Conservation (phyloP, 768 basidiomycete species). For the Amanita phalloides region DNA sequence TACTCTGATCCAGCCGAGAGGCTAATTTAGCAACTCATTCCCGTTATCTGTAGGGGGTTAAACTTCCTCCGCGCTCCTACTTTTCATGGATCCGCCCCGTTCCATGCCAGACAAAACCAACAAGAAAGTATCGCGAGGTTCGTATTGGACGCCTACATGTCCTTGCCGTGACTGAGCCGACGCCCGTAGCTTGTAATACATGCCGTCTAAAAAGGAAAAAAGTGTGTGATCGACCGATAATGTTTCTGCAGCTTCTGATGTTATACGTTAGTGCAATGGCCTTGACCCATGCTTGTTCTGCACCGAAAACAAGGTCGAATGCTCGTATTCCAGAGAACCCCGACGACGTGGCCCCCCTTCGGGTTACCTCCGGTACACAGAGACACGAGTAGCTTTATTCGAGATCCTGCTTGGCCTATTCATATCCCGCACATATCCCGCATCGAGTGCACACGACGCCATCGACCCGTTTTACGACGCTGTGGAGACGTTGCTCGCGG, state of each 20-base stretch:
- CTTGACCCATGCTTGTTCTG: constrained; percentile 20
- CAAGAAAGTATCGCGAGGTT: constrained; percentile 6
- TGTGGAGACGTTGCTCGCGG: constrained; percentile 8
- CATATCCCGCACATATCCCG: constrained; percentile 8
- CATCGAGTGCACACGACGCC: background rate
- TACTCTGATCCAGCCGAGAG: background rate
- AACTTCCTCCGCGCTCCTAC: background rate
- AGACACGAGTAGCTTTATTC: constrained; percentile 17
- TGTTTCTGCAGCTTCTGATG: background rate
- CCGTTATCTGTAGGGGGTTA: background rate
- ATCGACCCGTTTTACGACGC: constrained; percentile 10
- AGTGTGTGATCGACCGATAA: constrained; percentile 7
- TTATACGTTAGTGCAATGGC: constrained; percentile 16
- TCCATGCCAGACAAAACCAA: constrained; percentile 2
- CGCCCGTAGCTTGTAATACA: constrained; percentile 17
- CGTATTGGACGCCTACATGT: background rate
- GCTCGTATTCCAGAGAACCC: constrained; percentile 19
- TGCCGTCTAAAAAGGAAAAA: constrained; percentile 21
- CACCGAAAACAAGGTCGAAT: constrained; percentile 17
- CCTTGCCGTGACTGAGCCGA: background rate
- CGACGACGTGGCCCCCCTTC: constrained; percentile 19
- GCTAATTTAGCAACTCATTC: background rate
- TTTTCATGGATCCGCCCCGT: background rate
- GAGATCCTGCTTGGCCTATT: constrained; percentile 19
- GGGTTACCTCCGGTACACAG: constrained; percentile 18